A percentile compares a stretch with the other conserved stretches of the same genome.
Evolutionary conservation across 2,329 filamentous ascomycete species (phyloP).

Genomic region (Colletotrichum sp.): DNA sequence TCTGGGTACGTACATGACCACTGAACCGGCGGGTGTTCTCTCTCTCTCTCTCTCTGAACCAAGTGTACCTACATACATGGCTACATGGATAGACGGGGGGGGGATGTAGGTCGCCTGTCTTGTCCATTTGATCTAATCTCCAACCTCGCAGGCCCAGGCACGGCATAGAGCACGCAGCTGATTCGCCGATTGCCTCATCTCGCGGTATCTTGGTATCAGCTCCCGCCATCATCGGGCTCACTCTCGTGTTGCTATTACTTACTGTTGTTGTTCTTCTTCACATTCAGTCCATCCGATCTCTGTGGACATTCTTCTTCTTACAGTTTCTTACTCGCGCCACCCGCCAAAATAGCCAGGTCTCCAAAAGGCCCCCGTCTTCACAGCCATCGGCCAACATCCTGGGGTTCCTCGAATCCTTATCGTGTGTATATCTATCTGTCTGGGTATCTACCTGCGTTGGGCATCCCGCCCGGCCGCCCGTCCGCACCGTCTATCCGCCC

Average conservation of each 20-base stretch:
- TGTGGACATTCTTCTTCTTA: neutral
- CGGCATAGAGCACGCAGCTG: neutral
- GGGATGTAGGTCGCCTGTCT: neutral
- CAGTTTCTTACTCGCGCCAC: neutral
- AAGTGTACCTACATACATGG: neutral
- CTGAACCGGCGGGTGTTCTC: neutral
- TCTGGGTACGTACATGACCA: slow-evolving; percentile 4
- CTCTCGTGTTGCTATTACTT: neutral
- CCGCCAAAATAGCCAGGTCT: neutral
- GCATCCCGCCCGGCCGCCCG: neutral
- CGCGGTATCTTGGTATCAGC: slow-evolving; percentile 16
- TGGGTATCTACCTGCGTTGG: neutral
- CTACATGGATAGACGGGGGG: neutral
- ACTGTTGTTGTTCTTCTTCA: neutral
- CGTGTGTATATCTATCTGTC: neutral
- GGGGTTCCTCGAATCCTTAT: neutral
- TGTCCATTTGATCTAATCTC: slow-evolving; percentile 17
- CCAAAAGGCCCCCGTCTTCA: neutral
- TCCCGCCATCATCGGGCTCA: slow-evolving; percentile 14
- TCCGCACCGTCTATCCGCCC: neutral
- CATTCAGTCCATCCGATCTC: neutral
- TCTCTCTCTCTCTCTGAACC: neutral
- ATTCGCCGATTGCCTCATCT: slow-evolving; percentile 12
- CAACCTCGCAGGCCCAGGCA: slow-evolving; percentile 9
- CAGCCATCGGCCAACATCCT: neutral